These are phyloP conservation scores for Coniochaeta sp. DNA, from an alignment of 2,329 filamentous ascomycete species.

Conservation along the genomic window DNA sequence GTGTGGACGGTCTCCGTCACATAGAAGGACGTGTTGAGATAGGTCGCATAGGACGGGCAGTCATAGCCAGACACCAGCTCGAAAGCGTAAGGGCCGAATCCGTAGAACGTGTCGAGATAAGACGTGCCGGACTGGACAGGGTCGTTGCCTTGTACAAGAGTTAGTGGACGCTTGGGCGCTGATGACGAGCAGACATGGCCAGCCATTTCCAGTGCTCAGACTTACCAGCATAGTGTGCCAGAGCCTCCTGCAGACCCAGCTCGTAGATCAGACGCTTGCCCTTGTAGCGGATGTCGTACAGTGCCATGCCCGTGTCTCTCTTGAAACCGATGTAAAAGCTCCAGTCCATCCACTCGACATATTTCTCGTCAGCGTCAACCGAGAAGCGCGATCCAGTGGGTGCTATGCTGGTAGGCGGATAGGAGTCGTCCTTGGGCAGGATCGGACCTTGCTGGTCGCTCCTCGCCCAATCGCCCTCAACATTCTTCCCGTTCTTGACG, in stretches of 20 bases:
- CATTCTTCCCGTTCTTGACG: constrained; percentile 36
- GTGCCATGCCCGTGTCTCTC: constrained; percentile 37
- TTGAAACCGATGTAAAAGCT: constrained; percentile 43
- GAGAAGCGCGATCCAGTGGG: constrained; percentile 28
- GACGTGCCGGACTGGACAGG: constrained; percentile 35
- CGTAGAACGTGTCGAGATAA: constrained; percentile 40
- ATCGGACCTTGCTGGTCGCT: constrained; percentile 31
- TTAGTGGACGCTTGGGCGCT: not conserved
- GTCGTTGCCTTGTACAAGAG: constrained; percentile 24
- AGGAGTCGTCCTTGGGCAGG: constrained; percentile 20
- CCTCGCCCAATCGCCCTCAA: constrained; percentile 38
- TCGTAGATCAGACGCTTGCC: constrained; percentile 50
- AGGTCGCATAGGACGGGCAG: constrained; percentile 42
- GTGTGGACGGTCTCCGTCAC: constrained; percentile 33
- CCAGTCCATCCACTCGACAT: constrained; percentile 44
- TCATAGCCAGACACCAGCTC: constrained; percentile 41
- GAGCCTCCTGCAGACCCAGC: constrained; percentile 45
- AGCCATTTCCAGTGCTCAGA: not conserved
- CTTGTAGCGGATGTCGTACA: constrained; percentile 46
- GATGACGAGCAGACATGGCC: not conserved
- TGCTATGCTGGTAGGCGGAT: not conserved
- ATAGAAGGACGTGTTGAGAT: constrained; percentile 39
- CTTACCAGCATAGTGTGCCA: constrained; percentile 40
- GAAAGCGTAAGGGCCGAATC: constrained; percentile 37
- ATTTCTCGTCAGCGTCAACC: constrained; percentile 33